Conservation (phyloP, 495 filamentous ascomycete species). For the Aspergillus olivimuriae region DNA sequence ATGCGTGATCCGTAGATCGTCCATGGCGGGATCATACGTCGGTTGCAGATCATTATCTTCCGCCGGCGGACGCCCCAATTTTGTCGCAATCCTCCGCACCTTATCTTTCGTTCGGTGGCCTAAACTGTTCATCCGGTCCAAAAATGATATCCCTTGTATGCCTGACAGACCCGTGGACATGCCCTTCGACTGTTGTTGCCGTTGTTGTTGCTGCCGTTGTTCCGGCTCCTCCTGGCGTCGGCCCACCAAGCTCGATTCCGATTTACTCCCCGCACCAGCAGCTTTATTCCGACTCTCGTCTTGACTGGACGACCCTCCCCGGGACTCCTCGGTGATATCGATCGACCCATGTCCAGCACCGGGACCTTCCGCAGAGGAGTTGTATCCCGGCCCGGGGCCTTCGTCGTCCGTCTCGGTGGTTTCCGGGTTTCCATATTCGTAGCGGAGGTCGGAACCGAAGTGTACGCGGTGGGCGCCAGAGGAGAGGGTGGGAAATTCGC, state of each 20-base stretch:
- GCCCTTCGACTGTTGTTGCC: too few species aligned
- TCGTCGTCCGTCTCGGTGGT: background rate
- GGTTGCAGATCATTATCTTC: slow-evolving; percentile 4
- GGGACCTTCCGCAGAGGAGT: slow-evolving; percentile 1
- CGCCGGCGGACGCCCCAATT: slow-evolving; percentile 3
- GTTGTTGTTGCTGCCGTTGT: too few species aligned
- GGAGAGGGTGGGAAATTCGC: background rate
- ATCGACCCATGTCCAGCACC: slow-evolving; percentile 3
- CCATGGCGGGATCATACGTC: background rate
- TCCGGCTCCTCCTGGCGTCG: background rate
- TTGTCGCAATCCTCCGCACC: background rate
- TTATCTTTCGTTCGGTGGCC: background rate
- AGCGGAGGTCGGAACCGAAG: slow-evolving; percentile 8
- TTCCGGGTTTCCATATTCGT: slow-evolving; percentile 6
- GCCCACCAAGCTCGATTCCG: background rate
- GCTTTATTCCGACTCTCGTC: too few species aligned
- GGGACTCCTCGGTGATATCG: slow-evolving; percentile 7
- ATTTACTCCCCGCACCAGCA: background rate
- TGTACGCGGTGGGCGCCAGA: slow-evolving; percentile 7
- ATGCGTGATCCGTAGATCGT: too few species aligned
- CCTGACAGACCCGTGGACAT: background rate
- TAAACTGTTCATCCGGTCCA: background rate
- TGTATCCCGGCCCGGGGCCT: background rate
- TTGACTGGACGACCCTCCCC: too few species aligned
- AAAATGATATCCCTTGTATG: background rate